Evolutionary conservation across 2,329 filamentous ascomycete genomes (phyloP).

Genomic region (Neonectria hederae): DNA sequence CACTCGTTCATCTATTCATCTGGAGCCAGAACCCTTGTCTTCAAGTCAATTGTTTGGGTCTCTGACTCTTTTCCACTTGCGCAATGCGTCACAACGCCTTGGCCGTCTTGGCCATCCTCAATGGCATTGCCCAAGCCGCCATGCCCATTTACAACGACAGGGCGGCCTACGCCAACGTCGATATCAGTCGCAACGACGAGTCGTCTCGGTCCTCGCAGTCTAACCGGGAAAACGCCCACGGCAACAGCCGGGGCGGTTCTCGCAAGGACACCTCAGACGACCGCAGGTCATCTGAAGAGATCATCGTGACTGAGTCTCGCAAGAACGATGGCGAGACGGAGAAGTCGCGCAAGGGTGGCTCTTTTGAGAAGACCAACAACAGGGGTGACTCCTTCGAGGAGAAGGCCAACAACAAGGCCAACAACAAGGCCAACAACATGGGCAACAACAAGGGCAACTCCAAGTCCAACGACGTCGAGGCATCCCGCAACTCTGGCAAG

Average conservation of each 20-base stretch:
- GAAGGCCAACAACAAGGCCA: no score
- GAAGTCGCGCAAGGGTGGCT: neutral
- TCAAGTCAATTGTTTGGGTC: conserved; percentile 25
- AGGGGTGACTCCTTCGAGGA: neutral
- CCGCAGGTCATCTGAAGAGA: neutral
- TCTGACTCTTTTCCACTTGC: conserved; percentile 5
- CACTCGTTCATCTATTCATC: conserved; percentile 12
- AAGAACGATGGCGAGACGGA: neutral
- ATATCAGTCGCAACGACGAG: conserved; percentile 7
- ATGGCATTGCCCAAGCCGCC: conserved; percentile 35
- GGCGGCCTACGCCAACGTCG: conserved; percentile 4
- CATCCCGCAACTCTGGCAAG: neutral
- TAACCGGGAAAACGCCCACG: neutral
- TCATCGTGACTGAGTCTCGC: conserved; percentile 5
- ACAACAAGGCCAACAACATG: no score
- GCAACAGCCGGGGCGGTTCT: neutral
- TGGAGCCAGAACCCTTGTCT: conserved; percentile 19
- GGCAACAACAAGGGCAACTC: neutral
- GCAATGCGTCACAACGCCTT: conserved; percentile 39
- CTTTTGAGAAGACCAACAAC: neutral
- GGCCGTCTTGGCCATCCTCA: conserved; percentile 37
- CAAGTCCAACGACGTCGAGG: neutral
- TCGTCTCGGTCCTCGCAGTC: neutral
- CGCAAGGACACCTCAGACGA: neutral
- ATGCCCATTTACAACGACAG: conserved; percentile 15